These are phyloP conservation scores for Orobanche coerulescens DNA, from an alignment of 257 asterid species.

Conservation along the genomic window DNA sequence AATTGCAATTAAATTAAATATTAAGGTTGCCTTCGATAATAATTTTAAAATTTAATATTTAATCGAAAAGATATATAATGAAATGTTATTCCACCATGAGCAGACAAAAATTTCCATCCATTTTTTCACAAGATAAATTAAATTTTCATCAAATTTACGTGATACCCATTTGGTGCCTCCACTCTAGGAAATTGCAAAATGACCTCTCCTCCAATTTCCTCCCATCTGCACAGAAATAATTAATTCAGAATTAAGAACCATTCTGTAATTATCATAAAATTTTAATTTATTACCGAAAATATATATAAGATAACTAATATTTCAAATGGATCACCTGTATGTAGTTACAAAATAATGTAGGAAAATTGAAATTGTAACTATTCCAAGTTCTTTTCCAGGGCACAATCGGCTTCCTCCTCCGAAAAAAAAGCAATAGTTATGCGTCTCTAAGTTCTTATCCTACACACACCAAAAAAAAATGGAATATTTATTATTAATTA, in stretches of 20 bases:
- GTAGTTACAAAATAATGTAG: constrained; percentile 60
- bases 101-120: not conserved
- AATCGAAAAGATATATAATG: too few species aligned
- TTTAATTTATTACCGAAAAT: not conserved
- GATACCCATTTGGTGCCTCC: constrained; percentile 68
- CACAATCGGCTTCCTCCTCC: constrained; percentile 62
- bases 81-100: too few species aligned
- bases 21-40: too few species aligned
- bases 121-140: constrained; percentile 10
- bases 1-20: too few species aligned
- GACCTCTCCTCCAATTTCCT: constrained; percentile 54
- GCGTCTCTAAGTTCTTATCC: constrained; percentile 48
- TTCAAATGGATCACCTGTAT: constrained; percentile 36
- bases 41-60: too few species aligned
- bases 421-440: constrained; percentile 37
- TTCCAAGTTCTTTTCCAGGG: constrained; percentile 76
- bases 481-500: not conserved
- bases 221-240: constrained; percentile 45
- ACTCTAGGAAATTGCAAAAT: constrained; percentile 64
- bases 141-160: constrained; percentile 35
- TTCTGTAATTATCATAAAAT: not conserved
- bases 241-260: not conserved
- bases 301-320: not conserved
- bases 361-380: constrained; percentile 38
- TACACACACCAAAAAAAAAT: constrained; percentile 11